Evolutionary conservation across 179 eudicot species (phyloP).

Genomic region (Pouteria campechiana): DNA sequence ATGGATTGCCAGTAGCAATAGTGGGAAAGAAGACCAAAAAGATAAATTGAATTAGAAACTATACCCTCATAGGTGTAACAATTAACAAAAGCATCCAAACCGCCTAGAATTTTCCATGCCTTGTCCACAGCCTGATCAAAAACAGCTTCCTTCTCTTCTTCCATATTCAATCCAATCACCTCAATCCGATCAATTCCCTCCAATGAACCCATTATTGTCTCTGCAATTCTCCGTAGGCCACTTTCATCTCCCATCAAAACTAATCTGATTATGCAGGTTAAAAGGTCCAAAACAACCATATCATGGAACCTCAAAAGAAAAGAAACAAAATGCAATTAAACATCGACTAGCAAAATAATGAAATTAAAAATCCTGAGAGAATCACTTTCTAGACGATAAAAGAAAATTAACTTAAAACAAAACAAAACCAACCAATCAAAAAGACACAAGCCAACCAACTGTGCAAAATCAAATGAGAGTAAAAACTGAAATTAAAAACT

Average conservation of each 20-base stretch:
- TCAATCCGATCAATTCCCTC: slow-evolving; percentile 25
- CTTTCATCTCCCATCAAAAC: slow-evolving; percentile 74
- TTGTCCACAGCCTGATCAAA: slow-evolving; percentile 65
- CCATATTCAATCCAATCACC: slow-evolving; percentile 75
- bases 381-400: too few species aligned
- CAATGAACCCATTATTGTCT: slow-evolving; percentile 32
- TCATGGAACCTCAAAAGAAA: background rate
- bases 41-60: background rate
- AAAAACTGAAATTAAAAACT: too few species aligned
- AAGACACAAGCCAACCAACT: too few species aligned
- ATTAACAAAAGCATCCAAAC: slow-evolving; percentile 63
- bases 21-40: too few species aligned
- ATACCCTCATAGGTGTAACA: slow-evolving; percentile 80
- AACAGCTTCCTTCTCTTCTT: slow-evolving; percentile 48
- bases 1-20: too few species aligned
- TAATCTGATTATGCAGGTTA: slow-evolving; percentile 29
- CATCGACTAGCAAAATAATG: too few species aligned
- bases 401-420: too few species aligned
- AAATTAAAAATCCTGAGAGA: too few species aligned
- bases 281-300: background rate
- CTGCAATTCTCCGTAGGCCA: slow-evolving; percentile 25
- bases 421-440: too few species aligned
- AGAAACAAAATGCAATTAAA: background rate
- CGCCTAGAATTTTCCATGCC: slow-evolving; percentile 46
- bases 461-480: too few species aligned